Conservation (phyloP, 208 protist genomes). For the Leishmania guyanensis region DNA sequence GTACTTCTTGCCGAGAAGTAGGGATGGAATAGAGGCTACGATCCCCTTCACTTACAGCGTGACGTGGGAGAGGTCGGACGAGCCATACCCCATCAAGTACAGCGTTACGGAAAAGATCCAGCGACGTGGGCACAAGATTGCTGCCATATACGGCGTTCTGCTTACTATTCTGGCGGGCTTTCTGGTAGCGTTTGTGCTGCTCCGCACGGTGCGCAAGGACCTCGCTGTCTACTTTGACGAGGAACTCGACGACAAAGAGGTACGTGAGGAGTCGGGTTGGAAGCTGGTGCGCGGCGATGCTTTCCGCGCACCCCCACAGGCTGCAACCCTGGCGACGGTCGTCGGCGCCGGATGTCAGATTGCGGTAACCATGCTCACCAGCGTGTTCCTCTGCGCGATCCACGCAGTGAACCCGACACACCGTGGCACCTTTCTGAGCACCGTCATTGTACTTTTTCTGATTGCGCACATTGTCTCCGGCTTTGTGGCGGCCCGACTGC, state of each 20-base stretch:
- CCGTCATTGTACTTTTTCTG: constrained; percentile 71
- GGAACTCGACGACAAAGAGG: constrained; percentile 26
- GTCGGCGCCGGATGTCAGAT: constrained; percentile 94
- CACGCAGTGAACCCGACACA: constrained; percentile 91
- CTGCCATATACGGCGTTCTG: constrained; percentile 25
- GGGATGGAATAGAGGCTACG: background rate
- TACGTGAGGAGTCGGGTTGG: constrained; percentile 73
- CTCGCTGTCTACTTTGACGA: constrained; percentile 38
- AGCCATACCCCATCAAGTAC: constrained; percentile 10
- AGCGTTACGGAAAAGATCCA: constrained; percentile 3
- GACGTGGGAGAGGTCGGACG: constrained; percentile 17
- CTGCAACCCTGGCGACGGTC: constrained; percentile 79
- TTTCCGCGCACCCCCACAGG: constrained; percentile 89
- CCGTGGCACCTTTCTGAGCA: constrained; percentile 89
- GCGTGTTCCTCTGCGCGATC: constrained; percentile 68
- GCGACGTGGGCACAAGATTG: constrained; percentile 25
- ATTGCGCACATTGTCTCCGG: constrained; percentile 78
- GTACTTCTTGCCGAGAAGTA: background rate
- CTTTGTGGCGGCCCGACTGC: constrained; percentile 84
- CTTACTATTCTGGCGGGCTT: constrained; percentile 20
- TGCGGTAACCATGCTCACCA: constrained; percentile 59
- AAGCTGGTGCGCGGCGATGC: constrained; percentile 97
- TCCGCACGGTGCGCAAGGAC: constrained; percentile 39
- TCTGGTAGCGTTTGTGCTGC: constrained; percentile 32
- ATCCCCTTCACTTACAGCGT: constrained; percentile 37